Evolutionary conservation across 2,329 filamentous ascomycete species (phyloP).

Genomic region (Colletotrichum melonis): DNA sequence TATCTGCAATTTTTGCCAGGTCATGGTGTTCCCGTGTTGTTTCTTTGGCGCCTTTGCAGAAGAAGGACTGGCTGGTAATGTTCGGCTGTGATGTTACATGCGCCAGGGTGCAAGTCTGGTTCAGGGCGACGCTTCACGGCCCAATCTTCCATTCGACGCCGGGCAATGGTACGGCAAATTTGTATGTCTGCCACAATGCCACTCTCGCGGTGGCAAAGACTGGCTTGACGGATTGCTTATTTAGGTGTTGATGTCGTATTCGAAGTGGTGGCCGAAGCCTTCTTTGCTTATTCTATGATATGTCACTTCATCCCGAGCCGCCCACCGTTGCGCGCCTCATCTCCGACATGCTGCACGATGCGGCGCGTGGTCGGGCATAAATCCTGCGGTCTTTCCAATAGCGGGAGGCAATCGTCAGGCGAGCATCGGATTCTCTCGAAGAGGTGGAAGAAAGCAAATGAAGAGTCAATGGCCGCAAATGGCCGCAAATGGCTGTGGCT

Average conservation of each 20-base stretch:
- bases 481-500: conserved; percentile 9
- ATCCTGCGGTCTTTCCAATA: not conserved
- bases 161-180: not conserved
- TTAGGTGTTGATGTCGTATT: not conserved
- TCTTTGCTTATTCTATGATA: conserved; percentile 19
- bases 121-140: conserved; percentile 21
- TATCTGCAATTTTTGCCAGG: conserved; percentile 4
- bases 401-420: not conserved
- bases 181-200: not conserved
- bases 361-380: not conserved
- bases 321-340: conserved; percentile 5
- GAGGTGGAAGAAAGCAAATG: not conserved
- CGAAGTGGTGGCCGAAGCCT: not conserved
- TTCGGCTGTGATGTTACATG: conserved; percentile 11
- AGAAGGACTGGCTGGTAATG: not conserved
- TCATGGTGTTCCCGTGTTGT: not conserved
- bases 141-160: conserved; percentile 8
- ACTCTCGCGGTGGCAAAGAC: not conserved
- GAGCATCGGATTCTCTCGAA: not conserved
- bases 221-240: not conserved
- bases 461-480: not conserved
- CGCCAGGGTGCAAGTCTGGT: conserved; percentile 20
- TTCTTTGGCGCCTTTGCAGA: not conserved
- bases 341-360: conserved; percentile 19
- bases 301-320: conserved; percentile 1